Base-by-base conservation (phyloP, 805 yeast genomes). In the Saccharomycopsis fermentans region DNA sequence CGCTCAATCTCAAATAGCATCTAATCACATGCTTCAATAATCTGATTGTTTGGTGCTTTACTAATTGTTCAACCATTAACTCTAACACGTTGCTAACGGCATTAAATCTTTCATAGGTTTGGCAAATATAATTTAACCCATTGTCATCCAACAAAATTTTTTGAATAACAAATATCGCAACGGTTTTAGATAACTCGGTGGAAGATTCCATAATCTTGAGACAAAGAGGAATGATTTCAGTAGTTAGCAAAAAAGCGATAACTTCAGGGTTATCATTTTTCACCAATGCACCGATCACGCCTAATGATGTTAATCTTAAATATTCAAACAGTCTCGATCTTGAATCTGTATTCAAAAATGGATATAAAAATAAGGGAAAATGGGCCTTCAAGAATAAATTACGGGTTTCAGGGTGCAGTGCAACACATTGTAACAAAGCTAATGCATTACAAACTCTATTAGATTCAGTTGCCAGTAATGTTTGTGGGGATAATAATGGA, bases 241-340 rank as follows among this genome's bases (percentile, higher is more conserved):
- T 94, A n/a, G 96, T 84, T 52, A 92, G 76, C 66, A 92, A 74
- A 68, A 94, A 92, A 62, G 87, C 87, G 62, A 94, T 91, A 51
- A 92, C 98, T 65, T 92, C 96, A 16, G 96, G 90, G 3, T 96
- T 87, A 68, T 92, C 99, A 70, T 91, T 92, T 66, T 94, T 92
- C 27, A 94, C 98, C 58, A 92, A 75, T 0, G 99, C 98, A 21
- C 99, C 99, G 69, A 92, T 88, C 6, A 92, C 99, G 43, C 99
- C 99, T 61, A 92, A 79, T 57, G 96, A 87, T 0, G 99, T 94
- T 63, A 92, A 79, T 63, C 98, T 79, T 66, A 92, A 78, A 69
- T 94, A 94, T 72, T 92, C 99, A 74, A 92, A 94, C 8, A 97
- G 87, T 63, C 97, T 79, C 64, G 90, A 91, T 69, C 91, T 86